phyloP scores from a whole-genome alignment of 352 stramenopile species.

The Paralagenidium karlingii region DNA sequence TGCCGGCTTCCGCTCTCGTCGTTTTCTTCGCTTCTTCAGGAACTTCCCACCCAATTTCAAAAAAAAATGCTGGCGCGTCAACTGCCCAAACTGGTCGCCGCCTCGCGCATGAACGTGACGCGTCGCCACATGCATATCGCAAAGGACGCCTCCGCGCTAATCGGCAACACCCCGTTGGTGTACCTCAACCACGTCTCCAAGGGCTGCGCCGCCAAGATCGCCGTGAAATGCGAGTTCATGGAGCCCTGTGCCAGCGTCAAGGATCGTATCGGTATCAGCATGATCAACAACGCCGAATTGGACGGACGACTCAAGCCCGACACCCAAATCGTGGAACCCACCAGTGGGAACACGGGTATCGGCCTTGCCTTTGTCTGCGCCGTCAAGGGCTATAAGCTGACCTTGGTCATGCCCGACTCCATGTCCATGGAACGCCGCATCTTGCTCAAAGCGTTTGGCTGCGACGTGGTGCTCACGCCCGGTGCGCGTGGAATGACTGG shows the following conservation, averaged over 20 bases:
- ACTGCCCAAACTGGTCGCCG: too few species aligned
- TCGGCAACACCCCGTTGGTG: constrained; percentile 91
- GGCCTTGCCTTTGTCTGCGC: constrained; percentile 87
- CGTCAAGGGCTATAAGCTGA: constrained; percentile 85
- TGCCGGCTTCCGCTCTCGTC: too few species aligned
- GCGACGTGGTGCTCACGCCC: constrained; percentile 87
- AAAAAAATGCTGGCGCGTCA: too few species aligned
- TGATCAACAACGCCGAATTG: constrained; percentile 71
- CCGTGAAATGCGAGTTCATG: constrained; percentile 86
- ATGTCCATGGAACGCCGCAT: constrained; percentile 95
- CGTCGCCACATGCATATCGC: constrained; percentile 51
- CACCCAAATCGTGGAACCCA: constrained; percentile 88
- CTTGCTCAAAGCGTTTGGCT: constrained; percentile 89
- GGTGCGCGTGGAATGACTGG: constrained; percentile 70
- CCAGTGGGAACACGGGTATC: constrained; percentile 92
- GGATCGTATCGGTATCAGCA: constrained; percentile 77
- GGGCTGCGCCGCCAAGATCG: constrained; percentile 69
- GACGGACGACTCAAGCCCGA: constrained; percentile 54
- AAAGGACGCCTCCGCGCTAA: constrained; percentile 89
- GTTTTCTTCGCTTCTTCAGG: too few species aligned
- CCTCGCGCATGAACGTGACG: too few species aligned
- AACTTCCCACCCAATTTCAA: too few species aligned
- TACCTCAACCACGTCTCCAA: constrained; percentile 83
- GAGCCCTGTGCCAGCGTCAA: constrained; percentile 81
- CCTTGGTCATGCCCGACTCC: constrained; percentile 92